phyloP scores from a whole-genome alignment of 768 basidiomycete species.

The Russula earlei region DNA sequence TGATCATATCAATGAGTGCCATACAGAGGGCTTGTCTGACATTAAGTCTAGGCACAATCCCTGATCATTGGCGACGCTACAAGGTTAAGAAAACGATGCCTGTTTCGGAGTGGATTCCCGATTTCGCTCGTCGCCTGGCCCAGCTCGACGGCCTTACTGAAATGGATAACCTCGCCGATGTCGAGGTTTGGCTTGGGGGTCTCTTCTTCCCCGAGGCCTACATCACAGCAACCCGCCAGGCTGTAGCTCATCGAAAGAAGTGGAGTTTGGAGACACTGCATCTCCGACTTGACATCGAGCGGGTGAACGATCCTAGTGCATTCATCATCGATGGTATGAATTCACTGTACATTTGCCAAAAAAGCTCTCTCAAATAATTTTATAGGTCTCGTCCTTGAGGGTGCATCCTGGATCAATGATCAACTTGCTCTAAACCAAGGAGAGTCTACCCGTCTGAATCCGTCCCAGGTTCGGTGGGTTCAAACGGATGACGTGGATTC shows the following conservation, averaged over 20 bases:
- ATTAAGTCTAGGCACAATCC: conserved; percentile 61
- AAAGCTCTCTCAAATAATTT: conserved; percentile 12
- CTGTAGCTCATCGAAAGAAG: conserved; percentile 86
- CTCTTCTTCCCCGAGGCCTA: conserved; percentile 97
- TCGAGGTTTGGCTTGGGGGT: conserved; percentile 88
- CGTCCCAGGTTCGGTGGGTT: conserved; percentile 85
- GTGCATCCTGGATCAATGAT: conserved; percentile 65
- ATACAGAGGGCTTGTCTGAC: conserved; percentile 14
- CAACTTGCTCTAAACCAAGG: conserved; percentile 79
- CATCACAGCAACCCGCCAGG: conserved; percentile 90
- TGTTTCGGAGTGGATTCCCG: conserved; percentile 77
- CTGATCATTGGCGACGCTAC: conserved; percentile 81
- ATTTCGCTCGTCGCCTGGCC: conserved; percentile 68
- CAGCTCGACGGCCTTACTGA: conserved; percentile 70
- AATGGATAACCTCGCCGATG: conserved; percentile 51
- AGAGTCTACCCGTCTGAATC: conserved; percentile 62
- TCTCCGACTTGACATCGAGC: conserved; percentile 73
- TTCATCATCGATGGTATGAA: conserved; percentile 83
- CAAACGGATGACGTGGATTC: conserved; percentile 42
- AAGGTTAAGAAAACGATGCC: conserved; percentile 78
- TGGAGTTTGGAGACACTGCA: conserved; percentile 89
- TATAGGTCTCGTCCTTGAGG: conserved; percentile 77
- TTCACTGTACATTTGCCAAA: neutral
- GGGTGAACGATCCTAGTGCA: conserved; percentile 63
- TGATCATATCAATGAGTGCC: conserved; percentile 24